These are phyloP conservation scores for Thelonectria blattea DNA, from an alignment of 2,329 filamentous ascomycete species.

Conservation along the genomic window DNA sequence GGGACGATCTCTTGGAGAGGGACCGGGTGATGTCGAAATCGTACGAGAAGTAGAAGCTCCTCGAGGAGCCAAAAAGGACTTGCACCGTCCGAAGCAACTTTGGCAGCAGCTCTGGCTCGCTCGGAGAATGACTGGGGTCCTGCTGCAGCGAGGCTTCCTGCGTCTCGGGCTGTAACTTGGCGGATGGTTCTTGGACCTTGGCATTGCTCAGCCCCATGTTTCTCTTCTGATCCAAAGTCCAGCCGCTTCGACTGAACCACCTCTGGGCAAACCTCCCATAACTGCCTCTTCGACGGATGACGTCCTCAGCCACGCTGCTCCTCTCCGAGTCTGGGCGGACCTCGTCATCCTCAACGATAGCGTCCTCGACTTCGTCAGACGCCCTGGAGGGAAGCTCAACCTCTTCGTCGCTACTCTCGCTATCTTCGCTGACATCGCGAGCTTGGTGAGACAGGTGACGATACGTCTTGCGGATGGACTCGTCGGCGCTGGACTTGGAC, in stretches of 20 bases:
- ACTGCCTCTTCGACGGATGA: conserved; percentile 79
- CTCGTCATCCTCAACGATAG: conserved; percentile 42
- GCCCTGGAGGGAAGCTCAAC: conserved; percentile 42
- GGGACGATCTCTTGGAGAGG: conserved; percentile 45
- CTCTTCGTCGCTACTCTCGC: conserved; percentile 57
- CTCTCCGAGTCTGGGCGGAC: conserved; percentile 43
- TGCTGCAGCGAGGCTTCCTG: conserved; percentile 48
- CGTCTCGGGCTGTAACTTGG: conserved; percentile 21
- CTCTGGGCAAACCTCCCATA: conserved; percentile 89
- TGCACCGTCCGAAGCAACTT: conserved; percentile 85
- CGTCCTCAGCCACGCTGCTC: conserved; percentile 83
- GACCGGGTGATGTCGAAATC: conserved; percentile 88
- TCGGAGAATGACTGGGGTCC: conserved; percentile 33
- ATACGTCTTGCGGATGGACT: conserved; percentile 70
- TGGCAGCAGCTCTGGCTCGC: conserved; percentile 67
- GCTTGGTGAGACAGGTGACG: conserved; percentile 47
- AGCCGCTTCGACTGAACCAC: conserved; percentile 89
- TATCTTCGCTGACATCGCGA: conserved; percentile 49
- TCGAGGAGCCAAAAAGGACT: conserved; percentile 80
- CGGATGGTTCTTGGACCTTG: conserved; percentile 25
- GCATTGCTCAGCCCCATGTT: conserved; percentile 70
- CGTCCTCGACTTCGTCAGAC: conserved; percentile 54
- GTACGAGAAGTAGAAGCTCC: conserved; percentile 94
- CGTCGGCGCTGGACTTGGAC: conserved; percentile 74
- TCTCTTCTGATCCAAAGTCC: conserved; percentile 74